phyloP scores from a whole-genome alignment of 2,329 filamentous ascomycete species.

The Cryphonectria carpinicola region DNA sequence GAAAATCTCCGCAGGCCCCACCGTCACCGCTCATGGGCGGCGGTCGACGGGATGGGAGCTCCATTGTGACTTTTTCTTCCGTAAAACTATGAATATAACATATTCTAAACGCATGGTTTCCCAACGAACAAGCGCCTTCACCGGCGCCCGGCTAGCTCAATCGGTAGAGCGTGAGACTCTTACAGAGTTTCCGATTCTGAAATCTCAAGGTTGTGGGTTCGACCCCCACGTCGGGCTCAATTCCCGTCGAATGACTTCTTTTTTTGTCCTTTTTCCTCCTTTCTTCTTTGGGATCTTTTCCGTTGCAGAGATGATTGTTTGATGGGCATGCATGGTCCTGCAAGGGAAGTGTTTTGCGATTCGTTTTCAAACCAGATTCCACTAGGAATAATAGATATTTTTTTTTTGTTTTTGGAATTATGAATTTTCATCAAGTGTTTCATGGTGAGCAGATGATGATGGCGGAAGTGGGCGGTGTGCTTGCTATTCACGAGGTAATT shows the following conservation, averaged over 20 bases:
- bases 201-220: conserved; percentile 22
- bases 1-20: conserved; percentile 9
- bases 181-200: conserved; percentile 37
- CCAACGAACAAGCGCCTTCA: conserved; percentile 9
- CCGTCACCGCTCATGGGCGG: neutral
- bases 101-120: too few relatives aligned
- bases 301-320: neutral
- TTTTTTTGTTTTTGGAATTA: too few relatives aligned
- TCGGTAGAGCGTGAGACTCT: conserved; percentile 77
- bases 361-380: too few relatives aligned
- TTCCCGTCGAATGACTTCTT: conserved; percentile 14
- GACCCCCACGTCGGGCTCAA: conserved; percentile 21
- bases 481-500: neutral
- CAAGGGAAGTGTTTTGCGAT: too few relatives aligned
- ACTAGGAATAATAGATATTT: too few relatives aligned
- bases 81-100: neutral
- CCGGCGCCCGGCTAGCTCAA: conserved; percentile 64
- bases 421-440: neutral
- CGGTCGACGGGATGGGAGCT: neutral
- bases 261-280: neutral
- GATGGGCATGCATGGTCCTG: too few relatives aligned
- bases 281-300: neutral
- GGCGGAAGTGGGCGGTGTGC: neutral
- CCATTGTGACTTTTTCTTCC: neutral
- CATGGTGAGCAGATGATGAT: neutral